Evolutionary conservation across 75 land plant species (phyloP).

Genomic region (Cunninghamia lanceolata): DNA sequence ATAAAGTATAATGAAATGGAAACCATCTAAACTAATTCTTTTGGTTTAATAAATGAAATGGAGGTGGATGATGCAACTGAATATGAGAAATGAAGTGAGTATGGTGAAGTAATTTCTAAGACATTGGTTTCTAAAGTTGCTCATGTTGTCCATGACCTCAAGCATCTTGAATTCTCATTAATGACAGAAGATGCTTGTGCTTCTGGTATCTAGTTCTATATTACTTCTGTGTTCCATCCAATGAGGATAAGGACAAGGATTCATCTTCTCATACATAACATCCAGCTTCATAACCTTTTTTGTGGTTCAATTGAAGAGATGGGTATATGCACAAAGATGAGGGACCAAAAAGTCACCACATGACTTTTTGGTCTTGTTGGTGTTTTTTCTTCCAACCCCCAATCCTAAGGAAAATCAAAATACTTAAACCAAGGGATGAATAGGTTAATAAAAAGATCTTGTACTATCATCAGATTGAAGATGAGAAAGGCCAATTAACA

Average conservation of each 20-base stretch:
- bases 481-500: no score
- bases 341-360: no score
- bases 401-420: no score
- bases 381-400: no score
- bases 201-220: slow-evolving; percentile 78
- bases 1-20: slow-evolving; percentile 58
- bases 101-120: slow-evolving; percentile 36
- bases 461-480: no score
- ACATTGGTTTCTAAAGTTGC: slow-evolving; percentile 57
- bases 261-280: slow-evolving; percentile 56
- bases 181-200: slow-evolving; percentile 98
- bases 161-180: slow-evolving; percentile 79
- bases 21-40: slow-evolving; percentile 17
- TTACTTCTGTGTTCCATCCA: slow-evolving; percentile 53
- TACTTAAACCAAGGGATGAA: no score
- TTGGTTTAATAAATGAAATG: slow-evolving; percentile 36
- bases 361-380: no score
- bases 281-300: slow-evolving; percentile 57
- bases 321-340: no score
- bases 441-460: no score
- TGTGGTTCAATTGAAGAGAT: slow-evolving; percentile 36
- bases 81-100: slow-evolving; percentile 18
- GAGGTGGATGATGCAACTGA: slow-evolving; percentile 37
- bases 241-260: slow-evolving; percentile 19
- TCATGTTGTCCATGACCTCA: slow-evolving; percentile 67